These are phyloP conservation scores for Lizonia empirigonia DNA, from an alignment of 2,329 filamentous ascomycete genomes.

Conservation along the genomic window DNA sequence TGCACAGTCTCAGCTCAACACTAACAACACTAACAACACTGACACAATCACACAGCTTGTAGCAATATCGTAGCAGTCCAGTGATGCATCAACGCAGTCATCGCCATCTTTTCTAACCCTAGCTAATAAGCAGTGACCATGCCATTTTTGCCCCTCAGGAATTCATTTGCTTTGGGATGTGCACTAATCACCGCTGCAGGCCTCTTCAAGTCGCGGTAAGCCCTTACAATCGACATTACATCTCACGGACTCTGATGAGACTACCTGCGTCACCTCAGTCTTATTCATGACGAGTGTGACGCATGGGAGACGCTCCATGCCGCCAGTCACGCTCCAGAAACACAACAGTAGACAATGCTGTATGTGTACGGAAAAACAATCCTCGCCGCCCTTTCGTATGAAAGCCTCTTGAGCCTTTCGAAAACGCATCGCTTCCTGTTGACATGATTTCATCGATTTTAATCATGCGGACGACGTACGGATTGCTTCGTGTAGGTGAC, in stretches of 20 bases:
- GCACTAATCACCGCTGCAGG: neutral
- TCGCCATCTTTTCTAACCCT: neutral
- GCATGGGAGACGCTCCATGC: neutral
- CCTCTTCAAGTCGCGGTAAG: neutral
- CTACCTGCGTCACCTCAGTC: neutral
- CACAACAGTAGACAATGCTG: neutral
- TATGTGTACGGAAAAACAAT: neutral
- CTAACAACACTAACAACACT: neutral
- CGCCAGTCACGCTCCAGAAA: neutral
- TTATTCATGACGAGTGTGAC: neutral
- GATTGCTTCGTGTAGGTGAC: neutral
- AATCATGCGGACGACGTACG: neutral
- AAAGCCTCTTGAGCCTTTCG: neutral
- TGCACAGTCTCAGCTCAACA: neutral
- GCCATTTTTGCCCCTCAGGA: neutral
- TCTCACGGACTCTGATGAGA: neutral
- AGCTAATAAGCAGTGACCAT: neutral
- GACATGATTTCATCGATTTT: neutral
- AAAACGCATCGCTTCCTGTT: neutral
- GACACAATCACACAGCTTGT: conserved; percentile 2
- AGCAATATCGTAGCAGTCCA: neutral
- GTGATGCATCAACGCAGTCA: neutral
- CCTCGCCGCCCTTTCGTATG: neutral
- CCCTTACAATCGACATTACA: neutral
- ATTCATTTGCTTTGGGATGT: neutral